Evolutionary conservation across 164 flowering plant genomes (phyloP), one percentile per base, ranked within the genome.

Genomic region (Vitis cinerea): DNA sequence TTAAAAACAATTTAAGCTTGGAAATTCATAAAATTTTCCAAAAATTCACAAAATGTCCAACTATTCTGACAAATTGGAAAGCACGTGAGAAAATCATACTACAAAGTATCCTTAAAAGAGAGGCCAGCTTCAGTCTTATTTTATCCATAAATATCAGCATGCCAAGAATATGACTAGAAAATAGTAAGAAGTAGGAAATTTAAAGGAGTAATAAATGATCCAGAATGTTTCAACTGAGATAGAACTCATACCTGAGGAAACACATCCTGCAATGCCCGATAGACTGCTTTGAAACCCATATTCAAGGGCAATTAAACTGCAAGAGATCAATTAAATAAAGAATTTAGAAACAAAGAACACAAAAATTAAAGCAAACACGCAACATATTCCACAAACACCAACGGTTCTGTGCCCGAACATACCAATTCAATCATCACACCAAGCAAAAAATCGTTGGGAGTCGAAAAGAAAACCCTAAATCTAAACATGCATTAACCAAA

Each of bases 281-380:
- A 89, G 4, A 89, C 89, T 27, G 79, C 62, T 16, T 75, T 74
- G 82, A 86, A 86, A 10, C 85, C 90, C 94, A 89, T 89, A 4
- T 4, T 56, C 1, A 23, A 60, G 48, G 52, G 57, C 52, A 29
- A 65, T n/a, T 51, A 58, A 27, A 51, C 75, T 72, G 75, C 74
- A 69, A 23, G 11, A 51, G 52, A 63, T 62, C 9, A 9, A 70
- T 17, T 61, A 37, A 63, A 48, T 1, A 50, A 4, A 31, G n/a
- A 10, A 15, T 61, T 63, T 50, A 23, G 4, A 15, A 37, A 48
- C 69, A 19, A 58, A 8, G 10, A 58, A 8, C 10, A 58, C 9
- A 27, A 3, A 11, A 29, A 50, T 11, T 49, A 59, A 29, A 50
- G 10, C 3, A 59, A 51, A 6, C 13, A 59, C 61, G 14, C 13